A percentile compares a stretch with the other conserved stretches of the same genome.
These are phyloP conservation scores for Umbelopsis isabellina DNA, from an alignment of 192 early-diverging fungal species.

Conservation along the genomic window DNA sequence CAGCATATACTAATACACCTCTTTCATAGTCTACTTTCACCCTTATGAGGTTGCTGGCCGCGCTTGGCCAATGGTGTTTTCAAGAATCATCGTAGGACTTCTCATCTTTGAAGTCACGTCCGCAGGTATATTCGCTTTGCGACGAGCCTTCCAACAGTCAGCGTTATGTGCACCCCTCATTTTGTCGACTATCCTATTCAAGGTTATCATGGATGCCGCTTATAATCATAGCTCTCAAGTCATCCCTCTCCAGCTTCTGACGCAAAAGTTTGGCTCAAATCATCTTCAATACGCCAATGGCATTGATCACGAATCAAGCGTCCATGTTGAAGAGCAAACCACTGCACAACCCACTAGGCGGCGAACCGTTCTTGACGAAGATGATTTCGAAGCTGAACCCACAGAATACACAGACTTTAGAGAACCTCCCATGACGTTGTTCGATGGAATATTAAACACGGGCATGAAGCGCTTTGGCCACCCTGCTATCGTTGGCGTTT, in stretches of 20 bases:
- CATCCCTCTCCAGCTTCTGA: slow-evolving; percentile 51
- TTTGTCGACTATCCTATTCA: slow-evolving; percentile 51
- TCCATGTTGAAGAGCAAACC: not conserved
- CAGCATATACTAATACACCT: no score
- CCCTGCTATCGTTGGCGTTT: slow-evolving; percentile 64
- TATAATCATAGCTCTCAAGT: slow-evolving; percentile 47
- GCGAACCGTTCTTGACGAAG: slow-evolving; percentile 58
- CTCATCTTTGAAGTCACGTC: slow-evolving; percentile 69
- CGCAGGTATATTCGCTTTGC: slow-evolving; percentile 64
- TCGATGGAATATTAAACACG: slow-evolving; percentile 71
- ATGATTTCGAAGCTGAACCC: slow-evolving; percentile 63
- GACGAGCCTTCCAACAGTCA: slow-evolving; percentile 49
- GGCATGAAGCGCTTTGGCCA: slow-evolving; percentile 68
- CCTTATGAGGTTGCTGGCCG: slow-evolving; percentile 73
- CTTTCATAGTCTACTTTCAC: slow-evolving; percentile 64
- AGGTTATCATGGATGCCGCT: slow-evolving; percentile 42
- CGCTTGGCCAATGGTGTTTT: slow-evolving; percentile 75
- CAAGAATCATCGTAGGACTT: slow-evolving; percentile 66
- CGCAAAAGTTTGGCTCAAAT: slow-evolving; percentile 34
- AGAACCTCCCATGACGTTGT: slow-evolving; percentile 73
- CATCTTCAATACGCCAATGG: not conserved
- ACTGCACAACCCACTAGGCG: not conserved
- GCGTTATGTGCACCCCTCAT: slow-evolving; percentile 47
- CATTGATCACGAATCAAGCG: not conserved
- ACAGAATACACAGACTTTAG: slow-evolving; percentile 71